These are phyloP conservation scores for Fusarium sororula DNA, from an alignment of 2,329 filamentous ascomycete genomes.

Conservation along the genomic window DNA sequence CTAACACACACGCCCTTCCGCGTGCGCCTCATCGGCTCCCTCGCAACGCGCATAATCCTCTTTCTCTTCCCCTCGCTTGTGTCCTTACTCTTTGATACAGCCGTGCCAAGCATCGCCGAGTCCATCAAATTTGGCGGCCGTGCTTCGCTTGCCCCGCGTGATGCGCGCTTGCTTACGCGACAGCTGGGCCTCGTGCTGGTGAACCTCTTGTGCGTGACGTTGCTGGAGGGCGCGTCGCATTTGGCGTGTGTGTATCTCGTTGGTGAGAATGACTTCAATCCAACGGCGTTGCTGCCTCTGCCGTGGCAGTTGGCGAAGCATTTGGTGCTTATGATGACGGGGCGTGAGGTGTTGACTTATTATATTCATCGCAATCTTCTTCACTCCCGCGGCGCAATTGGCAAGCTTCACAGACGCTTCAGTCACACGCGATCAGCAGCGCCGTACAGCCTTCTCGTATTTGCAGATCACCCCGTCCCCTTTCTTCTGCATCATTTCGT, in stretches of 20 bases:
- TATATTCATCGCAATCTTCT: conserved; percentile 77
- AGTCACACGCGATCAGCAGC: conserved; percentile 65
- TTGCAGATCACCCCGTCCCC: conserved; percentile 74
- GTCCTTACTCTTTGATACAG: conserved; percentile 77
- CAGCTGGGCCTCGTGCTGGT: conserved; percentile 54
- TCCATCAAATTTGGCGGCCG: conserved; percentile 73
- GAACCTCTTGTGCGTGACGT: conserved; percentile 57
- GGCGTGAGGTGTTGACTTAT: conserved; percentile 72
- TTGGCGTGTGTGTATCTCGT: conserved; percentile 49
- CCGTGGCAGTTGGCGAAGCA: conserved; percentile 65
- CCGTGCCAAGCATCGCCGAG: conserved; percentile 73
- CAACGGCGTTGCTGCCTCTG: conserved; percentile 59
- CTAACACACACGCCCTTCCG: conserved; percentile 78
- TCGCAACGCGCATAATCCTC: conserved; percentile 73
- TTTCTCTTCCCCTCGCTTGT: conserved; percentile 77
- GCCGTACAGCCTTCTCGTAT: conserved; percentile 68
- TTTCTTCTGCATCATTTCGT: conserved; percentile 71
- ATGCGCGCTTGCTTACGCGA: conserved; percentile 46
- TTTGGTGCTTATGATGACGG: conserved; percentile 52
- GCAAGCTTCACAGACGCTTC: conserved; percentile 54
- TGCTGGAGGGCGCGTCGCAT: conserved; percentile 54
- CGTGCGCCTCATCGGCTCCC: conserved; percentile 77
- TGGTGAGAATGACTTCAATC: conserved; percentile 55
- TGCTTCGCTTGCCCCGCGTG: conserved; percentile 58
- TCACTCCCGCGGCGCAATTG: conserved; percentile 59